Evolutionary conservation across 176 grass and related monocot species (phyloP), one percentile per base, ranked within the genome.

Genomic region (Aechmea fasciata): DNA sequence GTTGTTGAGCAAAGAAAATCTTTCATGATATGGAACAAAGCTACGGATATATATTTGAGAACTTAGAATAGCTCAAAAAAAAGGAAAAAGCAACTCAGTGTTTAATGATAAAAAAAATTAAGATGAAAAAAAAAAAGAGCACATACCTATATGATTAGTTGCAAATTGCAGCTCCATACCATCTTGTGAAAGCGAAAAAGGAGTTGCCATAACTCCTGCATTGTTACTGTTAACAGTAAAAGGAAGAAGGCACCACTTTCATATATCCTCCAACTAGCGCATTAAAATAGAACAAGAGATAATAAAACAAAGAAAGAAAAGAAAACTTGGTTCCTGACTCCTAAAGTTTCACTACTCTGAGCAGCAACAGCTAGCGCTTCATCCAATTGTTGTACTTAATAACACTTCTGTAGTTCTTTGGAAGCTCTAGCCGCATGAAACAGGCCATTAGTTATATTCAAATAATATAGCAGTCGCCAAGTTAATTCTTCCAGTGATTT

Each of bases 151-250:
- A 82, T 97, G 89, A 71, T 97, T 93, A 3, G 94, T 97, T 72
- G 89, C 86, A 80, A 97, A 97, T 72, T 97, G 94, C 82, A 97
- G 83, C 69, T 97, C 89, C 29, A 85, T 90, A 48, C 86, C 94
- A 85, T 97, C 89, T 74, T 93, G 71, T 72, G 94, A 90, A 59
- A 92, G 94, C 2, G 51, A 73, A 73, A 93, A 97, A 52, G 94
- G 94, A 48, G 75, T 93, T 26, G 86, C 89, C 94, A 97, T 92
- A 2, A 93, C 84, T 24, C 94, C 89, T 33, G 94, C 94, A 33
- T 97, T 97, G 71, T 97, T 97, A 66, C 89, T 97, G 84, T 64
- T 67, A 75, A 54, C 48, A 68, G 76, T 67, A 74, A 8, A 26
- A 15, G 1, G 77, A 48, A 5, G 33, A 75, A 47, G 15, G 51